phyloP scores from a whole-genome alignment of 192 early-diverging fungal species.

The Coemansia sp. region DNA sequence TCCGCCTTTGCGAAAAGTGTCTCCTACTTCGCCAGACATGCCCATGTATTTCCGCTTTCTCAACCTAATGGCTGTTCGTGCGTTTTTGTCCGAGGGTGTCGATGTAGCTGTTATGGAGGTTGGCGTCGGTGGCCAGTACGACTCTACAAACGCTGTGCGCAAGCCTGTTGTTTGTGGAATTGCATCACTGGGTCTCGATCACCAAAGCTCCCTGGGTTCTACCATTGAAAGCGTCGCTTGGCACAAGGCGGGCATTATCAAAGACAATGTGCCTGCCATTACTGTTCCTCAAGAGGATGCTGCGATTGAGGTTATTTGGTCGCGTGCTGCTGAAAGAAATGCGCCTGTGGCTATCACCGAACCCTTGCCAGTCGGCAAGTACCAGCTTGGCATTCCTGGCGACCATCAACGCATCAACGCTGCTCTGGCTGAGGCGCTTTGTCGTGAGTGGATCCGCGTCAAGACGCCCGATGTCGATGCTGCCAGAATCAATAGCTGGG shows the following conservation, averaged over 20 bases:
- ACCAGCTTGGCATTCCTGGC: slow-evolving; percentile 70
- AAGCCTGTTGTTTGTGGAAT: slow-evolving; percentile 77
- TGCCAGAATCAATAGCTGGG: slow-evolving; percentile 1
- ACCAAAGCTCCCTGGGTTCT: slow-evolving; percentile 65
- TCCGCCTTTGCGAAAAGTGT: slow-evolving; percentile 30
- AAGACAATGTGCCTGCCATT: slow-evolving; percentile 67
- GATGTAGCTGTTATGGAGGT: slow-evolving; percentile 82
- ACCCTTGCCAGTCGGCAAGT: background rate
- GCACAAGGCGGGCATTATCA: slow-evolving; percentile 86
- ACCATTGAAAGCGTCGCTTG: slow-evolving; percentile 76
- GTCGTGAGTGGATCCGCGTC: slow-evolving; percentile 66
- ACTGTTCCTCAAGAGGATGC: slow-evolving; percentile 68
- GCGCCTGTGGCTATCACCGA: slow-evolving; percentile 47
- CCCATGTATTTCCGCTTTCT: slow-evolving; percentile 91
- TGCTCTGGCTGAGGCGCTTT: slow-evolving; percentile 71
- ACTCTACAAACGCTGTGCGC: slow-evolving; percentile 78
- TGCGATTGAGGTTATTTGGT: slow-evolving; percentile 66
- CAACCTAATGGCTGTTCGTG: slow-evolving; percentile 87
- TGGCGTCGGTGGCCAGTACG: slow-evolving; percentile 82
- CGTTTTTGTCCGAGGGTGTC: slow-evolving; percentile 78
- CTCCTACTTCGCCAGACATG: slow-evolving; percentile 26
- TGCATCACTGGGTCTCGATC: slow-evolving; percentile 77
- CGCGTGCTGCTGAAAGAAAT: slow-evolving; percentile 65
- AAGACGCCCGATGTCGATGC: slow-evolving; percentile 11
- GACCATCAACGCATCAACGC: slow-evolving; percentile 86